These are phyloP conservation scores for Didymella pomorum DNA, from an alignment of 2,329 filamentous ascomycete species.

Conservation along the genomic window DNA sequence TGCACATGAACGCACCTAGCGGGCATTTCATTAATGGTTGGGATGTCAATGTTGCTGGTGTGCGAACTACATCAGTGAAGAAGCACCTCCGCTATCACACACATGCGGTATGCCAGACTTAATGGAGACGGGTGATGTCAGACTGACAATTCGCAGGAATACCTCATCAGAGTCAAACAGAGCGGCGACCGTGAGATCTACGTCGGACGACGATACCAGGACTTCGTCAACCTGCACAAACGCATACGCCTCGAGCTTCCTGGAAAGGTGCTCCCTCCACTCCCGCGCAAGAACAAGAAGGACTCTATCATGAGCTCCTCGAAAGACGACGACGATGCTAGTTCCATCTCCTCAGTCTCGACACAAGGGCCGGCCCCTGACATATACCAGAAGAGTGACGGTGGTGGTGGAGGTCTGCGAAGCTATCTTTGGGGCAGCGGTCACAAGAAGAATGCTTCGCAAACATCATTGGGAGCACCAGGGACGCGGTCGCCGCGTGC, in stretches of 20 bases:
- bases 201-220: constrained; percentile 85
- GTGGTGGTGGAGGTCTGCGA: constrained; percentile 53
- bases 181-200: constrained; percentile 78
- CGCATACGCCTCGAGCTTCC: constrained; percentile 83
- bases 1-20: constrained; percentile 86
- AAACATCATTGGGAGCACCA: constrained; percentile 46
- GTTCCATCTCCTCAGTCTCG: constrained; percentile 82
- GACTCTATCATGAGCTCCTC: constrained; percentile 68
- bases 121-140: no score
- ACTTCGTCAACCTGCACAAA: constrained; percentile 83
- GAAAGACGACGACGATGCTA: constrained; percentile 72
- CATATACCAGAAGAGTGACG: constrained; percentile 42
- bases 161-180: constrained; percentile 84
- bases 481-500: constrained; percentile 42
- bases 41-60: constrained; percentile 95
- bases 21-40: constrained; percentile 93
- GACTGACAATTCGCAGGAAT: constrained; percentile 69
- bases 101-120: constrained; percentile 73
- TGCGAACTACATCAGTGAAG: constrained; percentile 81
- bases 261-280: constrained; percentile 83
- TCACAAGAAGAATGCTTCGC: constrained; percentile 54
- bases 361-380: constrained; percentile 65
- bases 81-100: constrained; percentile 88
- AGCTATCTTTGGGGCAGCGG: constrained; percentile 53
- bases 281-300: constrained; percentile 92